Evolutionary conservation across 805 yeast species (phyloP).

Genomic region (Candida ulmi): DNA sequence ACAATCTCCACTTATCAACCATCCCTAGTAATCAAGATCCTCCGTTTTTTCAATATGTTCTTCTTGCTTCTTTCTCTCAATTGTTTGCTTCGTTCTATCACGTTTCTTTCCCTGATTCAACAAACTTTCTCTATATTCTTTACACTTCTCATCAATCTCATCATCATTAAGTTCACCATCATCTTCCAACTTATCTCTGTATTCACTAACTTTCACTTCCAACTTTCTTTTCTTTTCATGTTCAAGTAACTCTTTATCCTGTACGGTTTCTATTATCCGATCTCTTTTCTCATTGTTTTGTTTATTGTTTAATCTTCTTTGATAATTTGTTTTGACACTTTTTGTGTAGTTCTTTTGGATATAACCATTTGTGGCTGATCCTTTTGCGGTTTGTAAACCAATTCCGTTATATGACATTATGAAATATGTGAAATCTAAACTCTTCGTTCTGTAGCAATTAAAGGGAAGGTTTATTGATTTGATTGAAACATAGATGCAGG

Average conservation of each 20-base stretch:
- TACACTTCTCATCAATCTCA: constrained; percentile 28
- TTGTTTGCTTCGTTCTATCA: constrained; percentile 7
- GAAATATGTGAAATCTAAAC: neutral
- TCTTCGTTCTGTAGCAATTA: no score
- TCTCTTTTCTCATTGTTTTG: constrained; percentile 8
- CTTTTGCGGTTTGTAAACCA: constrained; percentile 51
- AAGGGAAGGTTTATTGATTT: no score
- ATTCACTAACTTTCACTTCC: constrained; percentile 39
- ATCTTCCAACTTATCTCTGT: constrained; percentile 48
- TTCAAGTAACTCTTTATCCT: constrained; percentile 15
- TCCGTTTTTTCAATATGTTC: neutral
- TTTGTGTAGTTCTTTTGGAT: constrained; percentile 40
- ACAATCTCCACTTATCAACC: no score
- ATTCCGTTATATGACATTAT: constrained; percentile 53
- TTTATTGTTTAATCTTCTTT: constrained; percentile 28
- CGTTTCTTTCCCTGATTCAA: constrained; percentile 5
- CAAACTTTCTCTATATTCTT: constrained; percentile 22
- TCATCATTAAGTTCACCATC: constrained; percentile 30
- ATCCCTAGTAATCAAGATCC: neutral
- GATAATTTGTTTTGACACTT: constrained; percentile 29
- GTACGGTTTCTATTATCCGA: constrained; percentile 5
- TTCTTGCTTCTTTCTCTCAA: constrained; percentile 4
- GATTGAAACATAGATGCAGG: no score
- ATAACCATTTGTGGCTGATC: constrained; percentile 60
- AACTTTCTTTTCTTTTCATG: constrained; percentile 19